Base-by-base conservation (phyloP, 2,329 filamentous ascomycete species). In the Pezicula radicicola region DNA sequence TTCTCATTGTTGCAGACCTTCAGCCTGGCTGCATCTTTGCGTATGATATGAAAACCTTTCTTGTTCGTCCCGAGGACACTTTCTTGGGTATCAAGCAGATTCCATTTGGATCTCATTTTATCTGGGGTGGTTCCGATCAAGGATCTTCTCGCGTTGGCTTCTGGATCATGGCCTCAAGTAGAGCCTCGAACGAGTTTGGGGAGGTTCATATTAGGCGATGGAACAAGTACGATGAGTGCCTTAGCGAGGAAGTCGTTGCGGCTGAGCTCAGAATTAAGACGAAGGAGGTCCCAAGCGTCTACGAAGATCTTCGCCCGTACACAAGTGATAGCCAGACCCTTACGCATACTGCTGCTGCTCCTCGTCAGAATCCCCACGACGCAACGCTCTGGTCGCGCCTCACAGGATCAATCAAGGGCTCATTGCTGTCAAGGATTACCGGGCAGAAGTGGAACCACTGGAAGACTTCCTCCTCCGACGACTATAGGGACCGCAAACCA, bases 11-110 rank as follows among this genome's bases (percentile, higher is more conserved):
- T 27, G 66, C 81, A 33, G 75, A 75, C 50, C 66, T 85, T 10
- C 79, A 80, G 1, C 19, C 18, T 30, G 55, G 59, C 3, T 54
- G 59, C 16, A 40, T 66, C 15, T 50, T 68, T 46, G 66, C 64
- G 2, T 66, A 61, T 54, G 66, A 68, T 37, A 61, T 52, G 10
- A 65, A 72, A 1, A 66, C 71, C 36, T 78, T 79, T 51, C 77
- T 73, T 2, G 66, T 85, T 16, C 68, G 73, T 6, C 63, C 76
- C 43, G 75, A 75, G 2, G 69, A 73, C 2, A 55, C 73, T 19
- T 80, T 84, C 57, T 68, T 69, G 7, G 83, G 83, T 18, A 71
- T 86, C 52, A 75, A 74, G 19, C 72, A 80, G 50, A 70, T 86
- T 25, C 79, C 81, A 0, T 62, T 70, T 0, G 83, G 83, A 0